Percentiles rank a stretch among this genome's conserved stretches.
Evolutionary conservation across 108 stramenopile genomes (phyloP).

Genomic region (Asterionellopsis glacialis): DNA sequence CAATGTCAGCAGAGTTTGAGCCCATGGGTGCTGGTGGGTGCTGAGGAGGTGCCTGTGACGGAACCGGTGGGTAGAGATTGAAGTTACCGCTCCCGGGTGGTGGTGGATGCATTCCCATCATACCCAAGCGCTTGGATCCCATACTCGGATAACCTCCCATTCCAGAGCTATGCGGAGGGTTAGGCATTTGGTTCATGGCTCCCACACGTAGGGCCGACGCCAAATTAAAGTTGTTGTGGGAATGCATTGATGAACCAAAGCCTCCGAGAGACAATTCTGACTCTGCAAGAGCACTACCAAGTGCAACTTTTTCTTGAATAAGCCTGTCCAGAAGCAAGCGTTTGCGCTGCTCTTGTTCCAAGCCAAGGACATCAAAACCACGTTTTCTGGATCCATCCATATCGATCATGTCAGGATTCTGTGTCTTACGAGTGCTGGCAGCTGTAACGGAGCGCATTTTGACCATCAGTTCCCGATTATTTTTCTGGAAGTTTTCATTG

Average conservation of each 20-base stretch:
- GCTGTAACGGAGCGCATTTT: conserved; percentile 57
- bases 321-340: conserved; percentile 6
- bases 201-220: conserved; percentile 22
- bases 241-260: no score
- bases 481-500: conserved; percentile 57
- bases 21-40: not conserved
- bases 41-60: not conserved
- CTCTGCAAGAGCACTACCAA: not conserved
- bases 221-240: conserved; percentile 6
- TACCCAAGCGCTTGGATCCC: not conserved
- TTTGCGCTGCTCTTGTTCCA: conserved; percentile 19
- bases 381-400: not conserved
- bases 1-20: conserved; percentile 19
- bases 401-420: not conserved
- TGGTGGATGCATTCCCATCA: conserved; percentile 1
- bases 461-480: conserved; percentile 51
- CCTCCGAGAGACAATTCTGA: not conserved
- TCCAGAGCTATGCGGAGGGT: conserved; percentile 15
- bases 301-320: not conserved
- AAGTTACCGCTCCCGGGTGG: no score
- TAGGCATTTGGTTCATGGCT: conserved; percentile 12
- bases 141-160: conserved; percentile 3
- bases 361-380: not conserved
- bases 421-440: conserved; percentile 36
- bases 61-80: conserved; percentile 3